Base-by-base conservation (phyloP, 1,139 yeast species). In the Meyerozyma sp. region DNA sequence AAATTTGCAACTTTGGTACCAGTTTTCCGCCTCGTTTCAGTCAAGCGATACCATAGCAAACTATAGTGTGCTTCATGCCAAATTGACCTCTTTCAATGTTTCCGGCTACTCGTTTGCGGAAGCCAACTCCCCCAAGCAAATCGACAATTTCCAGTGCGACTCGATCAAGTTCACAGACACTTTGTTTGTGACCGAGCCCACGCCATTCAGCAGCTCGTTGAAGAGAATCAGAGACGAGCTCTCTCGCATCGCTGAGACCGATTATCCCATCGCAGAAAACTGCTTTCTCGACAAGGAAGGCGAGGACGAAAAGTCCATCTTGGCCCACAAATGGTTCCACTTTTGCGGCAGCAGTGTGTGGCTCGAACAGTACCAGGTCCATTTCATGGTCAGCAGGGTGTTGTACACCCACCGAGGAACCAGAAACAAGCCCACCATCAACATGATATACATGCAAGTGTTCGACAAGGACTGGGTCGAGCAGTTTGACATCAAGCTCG, bases 261-360 rank as follows among this genome's bases (percentile, higher is more conserved):
- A 25, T n/a, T 34, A 34, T 34, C 11, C 16, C 37, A 34, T 39
- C 14, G 37, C 37, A 8, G 26, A 34, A 18, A 34, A 34, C 14
- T 44, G 39, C 23, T 48, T 48, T 25, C 32, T 45, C 16, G 51
- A 48, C 34, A 41, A 42, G 8, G 36, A 40, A 11, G 40, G 27
- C 13, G 51, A 46, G 37, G n/a, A 28, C 14, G 53, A 48, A 28
- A 35, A 49, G 9, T 42, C 43, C 10, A 48, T 52, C 14, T 23
- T 53, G 11, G 34, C 40, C 8, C 35, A 36, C 3, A 49, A 50
- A 35, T 53, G 57, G 57, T 44, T 34, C 18, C 49, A 51, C n/a
- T 53, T 53, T 32, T 49, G 53, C 35, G 55, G 55, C 7, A 50
- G 54, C 18, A 46, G 54, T 28, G 54, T 52, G 32, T 53, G 57